Evolutionary conservation across 2,329 filamentous ascomycete genomes (phyloP).

Genomic region (Penicillium paneum): DNA sequence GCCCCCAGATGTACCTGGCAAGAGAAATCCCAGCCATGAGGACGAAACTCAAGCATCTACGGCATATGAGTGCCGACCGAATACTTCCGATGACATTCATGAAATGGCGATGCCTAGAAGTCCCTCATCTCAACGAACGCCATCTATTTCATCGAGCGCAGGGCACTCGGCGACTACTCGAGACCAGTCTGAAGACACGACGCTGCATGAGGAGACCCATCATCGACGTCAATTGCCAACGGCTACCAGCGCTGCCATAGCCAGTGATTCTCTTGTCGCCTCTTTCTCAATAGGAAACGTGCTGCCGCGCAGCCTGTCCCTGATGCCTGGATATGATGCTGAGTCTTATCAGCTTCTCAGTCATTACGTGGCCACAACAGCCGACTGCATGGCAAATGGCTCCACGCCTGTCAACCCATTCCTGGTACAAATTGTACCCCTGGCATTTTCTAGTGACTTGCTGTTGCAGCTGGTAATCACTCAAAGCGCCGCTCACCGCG

Average conservation of each 20-base stretch:
- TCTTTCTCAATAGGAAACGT: constrained; percentile 17
- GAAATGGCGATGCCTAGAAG: constrained; percentile 1
- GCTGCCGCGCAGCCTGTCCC: constrained; percentile 26
- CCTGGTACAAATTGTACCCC: constrained; percentile 45
- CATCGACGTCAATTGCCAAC: constrained; percentile 1
- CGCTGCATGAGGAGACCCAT: background rate
- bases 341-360: constrained; percentile 42
- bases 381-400: constrained; percentile 50
- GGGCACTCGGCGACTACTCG: constrained; percentile 9
- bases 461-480: constrained; percentile 49
- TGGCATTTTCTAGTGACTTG: constrained; percentile 48
- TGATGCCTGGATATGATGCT: constrained; percentile 29
- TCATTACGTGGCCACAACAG: constrained; percentile 47
- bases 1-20: constrained; percentile 22
- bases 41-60: background rate
- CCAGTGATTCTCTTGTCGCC: background rate
- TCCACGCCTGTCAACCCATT: constrained; percentile 49
- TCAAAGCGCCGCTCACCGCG: constrained; percentile 37
- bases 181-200: constrained; percentile 1
- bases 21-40: constrained; percentile 6
- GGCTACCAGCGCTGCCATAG: background rate
- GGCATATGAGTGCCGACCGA: constrained; percentile 2
- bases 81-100: constrained; percentile 5
- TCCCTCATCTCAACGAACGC: constrained; percentile 14
- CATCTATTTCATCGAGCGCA: constrained; percentile 16